Percentiles rank a stretch among this genome's conserved stretches.
These are phyloP conservation scores for Eleusine indica DNA, from an alignment of 176 grass and related monocot genomes.

Conservation along the genomic window DNA sequence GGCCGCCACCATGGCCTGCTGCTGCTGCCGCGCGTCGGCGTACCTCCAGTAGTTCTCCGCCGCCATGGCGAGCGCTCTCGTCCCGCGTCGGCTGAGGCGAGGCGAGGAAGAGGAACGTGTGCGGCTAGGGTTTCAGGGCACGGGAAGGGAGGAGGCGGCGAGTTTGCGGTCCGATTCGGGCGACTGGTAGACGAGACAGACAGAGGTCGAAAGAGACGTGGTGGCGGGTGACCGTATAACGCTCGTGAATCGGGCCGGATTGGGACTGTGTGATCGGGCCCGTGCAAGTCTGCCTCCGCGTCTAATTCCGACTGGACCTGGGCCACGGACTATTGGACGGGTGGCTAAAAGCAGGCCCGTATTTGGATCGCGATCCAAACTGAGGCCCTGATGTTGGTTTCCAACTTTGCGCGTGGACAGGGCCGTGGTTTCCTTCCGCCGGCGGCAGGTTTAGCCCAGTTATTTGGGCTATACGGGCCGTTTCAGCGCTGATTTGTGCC, in stretches of 20 bases:
- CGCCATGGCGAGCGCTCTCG: slow-evolving; percentile 41
- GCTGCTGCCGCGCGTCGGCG: slow-evolving; percentile 67
- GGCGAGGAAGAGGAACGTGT: background rate
- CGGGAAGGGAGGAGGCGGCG: background rate
- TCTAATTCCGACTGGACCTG: background rate
- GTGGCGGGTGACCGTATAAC: background rate
- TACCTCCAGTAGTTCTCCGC: slow-evolving; percentile 96
- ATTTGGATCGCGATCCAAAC: too few relatives aligned
- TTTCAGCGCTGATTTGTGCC: too few relatives aligned
- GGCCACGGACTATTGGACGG: too few relatives aligned
- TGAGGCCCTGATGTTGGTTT: too few relatives aligned
- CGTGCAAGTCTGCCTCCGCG: too few relatives aligned
- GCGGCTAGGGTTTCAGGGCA: slow-evolving; percentile 51
- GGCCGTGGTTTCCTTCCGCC: too few relatives aligned
- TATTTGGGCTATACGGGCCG: too few relatives aligned
- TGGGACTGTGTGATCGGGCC: too few relatives aligned
- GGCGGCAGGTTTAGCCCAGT: too few relatives aligned
- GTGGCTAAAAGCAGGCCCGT: too few relatives aligned
- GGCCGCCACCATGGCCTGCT: slow-evolving; percentile 53
- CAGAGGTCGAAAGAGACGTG: background rate
- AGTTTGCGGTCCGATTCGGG: background rate
- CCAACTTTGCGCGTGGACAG: too few relatives aligned
- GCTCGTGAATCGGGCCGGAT: too few relatives aligned
- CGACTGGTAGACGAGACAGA: background rate
- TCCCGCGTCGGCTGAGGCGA: background rate